Conservation (phyloP, 768 basidiomycete genomes). For the Podaxis sp. region DNA sequence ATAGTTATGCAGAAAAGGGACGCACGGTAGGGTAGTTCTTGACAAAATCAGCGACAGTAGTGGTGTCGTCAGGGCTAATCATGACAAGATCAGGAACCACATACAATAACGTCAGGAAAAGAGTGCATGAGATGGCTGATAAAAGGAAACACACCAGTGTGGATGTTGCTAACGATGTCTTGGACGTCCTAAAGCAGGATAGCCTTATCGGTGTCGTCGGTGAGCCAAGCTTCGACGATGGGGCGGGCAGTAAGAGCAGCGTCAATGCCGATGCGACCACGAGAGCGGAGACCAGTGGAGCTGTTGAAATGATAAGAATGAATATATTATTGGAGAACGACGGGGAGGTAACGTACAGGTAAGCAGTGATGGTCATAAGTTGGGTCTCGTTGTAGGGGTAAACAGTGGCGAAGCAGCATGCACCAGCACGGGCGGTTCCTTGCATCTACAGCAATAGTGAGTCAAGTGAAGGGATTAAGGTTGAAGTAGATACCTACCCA, state of each 20-base stretch:
- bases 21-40: slow-evolving; percentile 32
- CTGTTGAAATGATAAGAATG: slow-evolving; percentile 20
- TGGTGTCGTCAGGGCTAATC: slow-evolving; percentile 58
- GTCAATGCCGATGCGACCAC: slow-evolving; percentile 58
- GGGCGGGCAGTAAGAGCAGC: slow-evolving; percentile 43
- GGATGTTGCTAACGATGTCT: slow-evolving; percentile 39
- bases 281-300: slow-evolving; percentile 57
- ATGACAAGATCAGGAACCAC: slow-evolving; percentile 46
- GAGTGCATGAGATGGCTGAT: not conserved
- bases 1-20: not conserved
- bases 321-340: not conserved
- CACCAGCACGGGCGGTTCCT: slow-evolving; percentile 61
- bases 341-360: slow-evolving; percentile 33
- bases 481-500: slow-evolving; percentile 30
- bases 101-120: slow-evolving; percentile 7
- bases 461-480: not conserved
- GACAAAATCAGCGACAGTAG: slow-evolving; percentile 48
- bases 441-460: slow-evolving; percentile 35
- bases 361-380: slow-evolving; percentile 60
- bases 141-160: slow-evolving; percentile 29
- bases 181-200: slow-evolving; percentile 46
- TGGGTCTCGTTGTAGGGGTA: slow-evolving; percentile 50
- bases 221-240: slow-evolving; percentile 54
- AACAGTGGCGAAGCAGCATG: slow-evolving; percentile 42
- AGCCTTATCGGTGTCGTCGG: slow-evolving; percentile 50